Conservation (phyloP, 73 alveolate genomes). For the Breviolum minutum region DNA sequence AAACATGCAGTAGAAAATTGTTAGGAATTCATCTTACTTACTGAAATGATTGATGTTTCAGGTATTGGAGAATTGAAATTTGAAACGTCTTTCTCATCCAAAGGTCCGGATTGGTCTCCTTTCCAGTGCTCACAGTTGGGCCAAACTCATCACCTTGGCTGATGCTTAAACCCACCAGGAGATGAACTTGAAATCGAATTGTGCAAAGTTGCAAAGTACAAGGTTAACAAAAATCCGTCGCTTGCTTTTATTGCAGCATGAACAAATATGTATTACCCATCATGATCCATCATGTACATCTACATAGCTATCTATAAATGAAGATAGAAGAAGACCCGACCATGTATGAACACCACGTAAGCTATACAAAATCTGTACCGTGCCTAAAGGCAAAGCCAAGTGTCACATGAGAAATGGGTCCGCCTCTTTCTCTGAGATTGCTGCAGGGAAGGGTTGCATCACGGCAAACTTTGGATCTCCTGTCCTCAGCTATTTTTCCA, state of each 20-base stretch:
- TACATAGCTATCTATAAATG: too few species aligned
- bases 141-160: conserved; percentile 85
- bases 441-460: conserved; percentile 91
- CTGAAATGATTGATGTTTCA: not conserved
- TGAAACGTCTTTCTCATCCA: not conserved
- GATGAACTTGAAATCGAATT: not conserved
- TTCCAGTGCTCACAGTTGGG: conserved; percentile 78
- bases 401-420: conserved; percentile 90
- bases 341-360: not conserved
- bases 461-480: conserved; percentile 74
- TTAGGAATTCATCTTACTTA: too few species aligned
- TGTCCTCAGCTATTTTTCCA: not conserved
- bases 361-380: not conserved
- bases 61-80: not conserved
- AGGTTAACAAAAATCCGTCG: too few species aligned
- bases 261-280: too few species aligned
- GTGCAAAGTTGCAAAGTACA: not conserved
- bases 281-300: too few species aligned
- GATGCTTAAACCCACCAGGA: not conserved
- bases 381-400: not conserved
- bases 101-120: conserved; percentile 71
- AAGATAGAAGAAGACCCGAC: not conserved
- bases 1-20: not conserved
- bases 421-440: conserved; percentile 74
- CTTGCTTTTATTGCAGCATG: too few species aligned